Conservation (phyloP, 2,329 filamentous ascomycete species). For the Zalaria obscura region DNA sequence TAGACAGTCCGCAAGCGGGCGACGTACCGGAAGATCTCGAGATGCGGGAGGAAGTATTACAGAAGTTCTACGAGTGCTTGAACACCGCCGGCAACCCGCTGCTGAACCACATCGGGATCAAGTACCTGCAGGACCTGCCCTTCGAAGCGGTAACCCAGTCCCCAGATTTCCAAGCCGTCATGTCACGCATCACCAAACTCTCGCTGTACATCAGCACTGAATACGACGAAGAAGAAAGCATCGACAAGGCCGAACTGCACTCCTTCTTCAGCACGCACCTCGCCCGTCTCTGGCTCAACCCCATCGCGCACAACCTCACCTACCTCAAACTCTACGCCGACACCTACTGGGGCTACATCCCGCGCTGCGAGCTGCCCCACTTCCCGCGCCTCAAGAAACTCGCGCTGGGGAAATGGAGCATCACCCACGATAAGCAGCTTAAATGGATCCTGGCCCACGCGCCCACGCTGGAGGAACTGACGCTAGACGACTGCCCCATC, state of each 20-base stretch:
- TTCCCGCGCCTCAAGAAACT: constrained; percentile 28
- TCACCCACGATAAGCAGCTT: constrained; percentile 31
- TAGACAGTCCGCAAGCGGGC: neutral
- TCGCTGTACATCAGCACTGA: constrained; percentile 12
- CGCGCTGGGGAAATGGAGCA: constrained; percentile 26
- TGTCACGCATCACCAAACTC: constrained; percentile 8
- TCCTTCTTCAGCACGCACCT: constrained; percentile 11
- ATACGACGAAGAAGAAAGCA: constrained; percentile 8
- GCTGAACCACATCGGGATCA: constrained; percentile 9
- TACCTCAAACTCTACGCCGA: constrained; percentile 26
- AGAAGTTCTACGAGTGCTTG: constrained; percentile 3
- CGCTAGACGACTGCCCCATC: constrained; percentile 29
- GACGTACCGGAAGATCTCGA: constrained; percentile 3
- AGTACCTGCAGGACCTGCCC: constrained; percentile 12
- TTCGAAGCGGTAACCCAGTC: constrained; percentile 5
- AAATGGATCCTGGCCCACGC: constrained; percentile 30
- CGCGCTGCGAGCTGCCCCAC: constrained; percentile 22
- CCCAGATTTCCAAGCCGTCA: constrained; percentile 8
- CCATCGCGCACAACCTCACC: constrained; percentile 10
- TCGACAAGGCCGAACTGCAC: constrained; percentile 7
- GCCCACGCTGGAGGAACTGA: constrained; percentile 24
- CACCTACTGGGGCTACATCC: constrained; percentile 27
- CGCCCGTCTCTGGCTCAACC: constrained; percentile 11
- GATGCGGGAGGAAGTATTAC: constrained; percentile 3
- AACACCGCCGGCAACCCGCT: neutral